Evolutionary conservation across 2,329 filamentous ascomycete genomes (phyloP).

Genomic region (Neofusicoccum cordaticola): DNA sequence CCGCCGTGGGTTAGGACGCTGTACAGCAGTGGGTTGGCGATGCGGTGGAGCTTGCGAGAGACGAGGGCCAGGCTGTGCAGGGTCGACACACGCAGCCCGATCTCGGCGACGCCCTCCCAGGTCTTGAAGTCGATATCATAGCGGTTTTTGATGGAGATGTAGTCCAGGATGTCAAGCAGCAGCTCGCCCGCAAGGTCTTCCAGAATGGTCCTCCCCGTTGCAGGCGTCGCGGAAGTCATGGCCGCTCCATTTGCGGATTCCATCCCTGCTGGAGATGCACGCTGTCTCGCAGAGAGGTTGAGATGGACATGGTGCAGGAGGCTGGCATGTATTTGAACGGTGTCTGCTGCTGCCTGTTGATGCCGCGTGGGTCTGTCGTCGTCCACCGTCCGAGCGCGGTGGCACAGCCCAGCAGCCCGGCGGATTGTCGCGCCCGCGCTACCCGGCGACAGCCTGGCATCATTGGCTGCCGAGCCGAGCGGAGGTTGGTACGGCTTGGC

Average conservation of each 20-base stretch:
- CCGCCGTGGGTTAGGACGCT: not conserved
- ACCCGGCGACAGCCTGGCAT: not conserved
- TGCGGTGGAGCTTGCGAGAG: not conserved
- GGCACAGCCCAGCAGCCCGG: not conserved
- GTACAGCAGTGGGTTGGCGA: not conserved
- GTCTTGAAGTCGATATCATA: constrained; percentile 1
- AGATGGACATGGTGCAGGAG: not conserved
- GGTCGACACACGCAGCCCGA: not conserved
- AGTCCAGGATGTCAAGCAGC: not conserved
- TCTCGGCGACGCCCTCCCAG: not conserved
- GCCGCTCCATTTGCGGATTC: not conserved
- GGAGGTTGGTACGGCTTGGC: not conserved
- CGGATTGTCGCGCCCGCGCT: not conserved
- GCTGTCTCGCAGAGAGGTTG: not conserved
- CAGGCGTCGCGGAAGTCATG: not conserved
- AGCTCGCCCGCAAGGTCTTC: not conserved
- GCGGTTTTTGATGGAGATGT: not conserved
- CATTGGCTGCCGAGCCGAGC: not conserved
- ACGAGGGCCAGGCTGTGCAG: not conserved
- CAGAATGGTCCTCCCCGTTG: not conserved
- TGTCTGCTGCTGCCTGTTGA: not conserved
- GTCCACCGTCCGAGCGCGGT: not conserved
- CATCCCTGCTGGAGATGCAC: too few species aligned
- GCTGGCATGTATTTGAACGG: not conserved
- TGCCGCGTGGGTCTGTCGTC: not conserved